Percentiles rank a stretch among this genome's conserved stretches.
These are phyloP conservation scores for Backusella australiensis DNA, from an alignment of 192 early-diverging fungal genomes.

Conservation along the genomic window DNA sequence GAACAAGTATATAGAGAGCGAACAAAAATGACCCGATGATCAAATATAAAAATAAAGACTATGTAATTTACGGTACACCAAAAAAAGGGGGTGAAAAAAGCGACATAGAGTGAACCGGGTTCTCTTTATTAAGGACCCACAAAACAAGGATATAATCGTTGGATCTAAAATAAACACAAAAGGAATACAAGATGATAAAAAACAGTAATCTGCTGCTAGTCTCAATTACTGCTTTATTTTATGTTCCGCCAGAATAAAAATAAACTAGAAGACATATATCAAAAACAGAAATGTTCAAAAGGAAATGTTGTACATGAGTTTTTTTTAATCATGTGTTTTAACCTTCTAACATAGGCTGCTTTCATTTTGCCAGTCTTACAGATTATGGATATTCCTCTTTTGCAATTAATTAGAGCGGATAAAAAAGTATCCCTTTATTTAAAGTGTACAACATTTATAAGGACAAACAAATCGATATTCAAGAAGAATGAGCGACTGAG, in stretches of 20 bases:
- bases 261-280: neutral
- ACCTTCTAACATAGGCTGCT: neutral
- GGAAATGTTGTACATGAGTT: neutral
- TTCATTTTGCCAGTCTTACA: neutral
- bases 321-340: constrained; percentile 2
- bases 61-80: neutral
- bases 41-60: neutral
- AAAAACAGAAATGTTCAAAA: neutral
- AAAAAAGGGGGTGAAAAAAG: neutral
- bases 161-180: neutral
- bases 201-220: neutral
- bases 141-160: neutral
- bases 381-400: neutral
- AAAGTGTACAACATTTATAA: neutral
- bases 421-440: neutral
- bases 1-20: neutral
- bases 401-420: neutral
- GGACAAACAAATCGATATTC: neutral
- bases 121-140: neutral
- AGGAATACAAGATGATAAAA: neutral
- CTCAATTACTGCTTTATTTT: neutral
- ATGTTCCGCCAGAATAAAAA: neutral
- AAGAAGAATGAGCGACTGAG: neutral
- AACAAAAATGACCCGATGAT: neutral
- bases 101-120: neutral